Evolutionary conservation across 768 basidiomycete genomes (phyloP).

Genomic region (Boletus speciosus): DNA sequence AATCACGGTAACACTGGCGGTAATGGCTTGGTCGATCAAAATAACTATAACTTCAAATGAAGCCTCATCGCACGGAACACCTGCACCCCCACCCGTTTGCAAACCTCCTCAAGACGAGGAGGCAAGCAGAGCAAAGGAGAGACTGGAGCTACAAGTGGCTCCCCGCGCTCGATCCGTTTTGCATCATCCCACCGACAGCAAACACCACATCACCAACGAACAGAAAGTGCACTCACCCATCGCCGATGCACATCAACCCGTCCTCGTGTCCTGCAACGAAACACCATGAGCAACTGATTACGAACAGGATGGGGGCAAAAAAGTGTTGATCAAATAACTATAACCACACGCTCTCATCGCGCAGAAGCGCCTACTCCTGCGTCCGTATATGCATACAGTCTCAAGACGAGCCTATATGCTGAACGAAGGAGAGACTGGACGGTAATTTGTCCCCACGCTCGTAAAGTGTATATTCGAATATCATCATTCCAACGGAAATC

Average conservation of each 20-base stretch:
- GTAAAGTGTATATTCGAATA: slow-evolving; percentile 26
- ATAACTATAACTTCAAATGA: slow-evolving; percentile 31
- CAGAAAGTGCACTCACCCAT: slow-evolving; percentile 5
- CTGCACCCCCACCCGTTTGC: slow-evolving; percentile 23
- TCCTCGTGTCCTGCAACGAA: slow-evolving; percentile 5
- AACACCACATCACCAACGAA: neutral
- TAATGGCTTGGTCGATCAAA: slow-evolving; percentile 20
- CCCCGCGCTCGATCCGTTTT: slow-evolving; percentile 25
- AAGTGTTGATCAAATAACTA: slow-evolving; percentile 34
- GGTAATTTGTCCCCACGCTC: slow-evolving; percentile 29
- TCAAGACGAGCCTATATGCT: slow-evolving; percentile 34
- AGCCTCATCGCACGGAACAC: slow-evolving; percentile 23
- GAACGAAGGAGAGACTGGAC: slow-evolving; percentile 35
- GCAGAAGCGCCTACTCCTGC: slow-evolving; percentile 34
- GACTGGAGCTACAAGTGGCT: slow-evolving; percentile 19
- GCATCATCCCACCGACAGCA: slow-evolving; percentile 29
- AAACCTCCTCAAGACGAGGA: slow-evolving; percentile 27
- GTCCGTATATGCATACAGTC: slow-evolving; percentile 33
- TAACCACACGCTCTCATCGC: slow-evolving; percentile 33
- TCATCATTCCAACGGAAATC: slow-evolving; percentile 24
- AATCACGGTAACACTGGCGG: neutral
- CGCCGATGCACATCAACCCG: neutral
- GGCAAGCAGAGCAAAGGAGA: slow-evolving; percentile 17
- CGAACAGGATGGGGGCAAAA: neutral
- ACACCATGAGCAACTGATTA: slow-evolving; percentile 5